These are phyloP conservation scores for Geotrichum histeridarum DNA, from an alignment of 1,139 yeast genomes.

Conservation along the genomic window DNA sequence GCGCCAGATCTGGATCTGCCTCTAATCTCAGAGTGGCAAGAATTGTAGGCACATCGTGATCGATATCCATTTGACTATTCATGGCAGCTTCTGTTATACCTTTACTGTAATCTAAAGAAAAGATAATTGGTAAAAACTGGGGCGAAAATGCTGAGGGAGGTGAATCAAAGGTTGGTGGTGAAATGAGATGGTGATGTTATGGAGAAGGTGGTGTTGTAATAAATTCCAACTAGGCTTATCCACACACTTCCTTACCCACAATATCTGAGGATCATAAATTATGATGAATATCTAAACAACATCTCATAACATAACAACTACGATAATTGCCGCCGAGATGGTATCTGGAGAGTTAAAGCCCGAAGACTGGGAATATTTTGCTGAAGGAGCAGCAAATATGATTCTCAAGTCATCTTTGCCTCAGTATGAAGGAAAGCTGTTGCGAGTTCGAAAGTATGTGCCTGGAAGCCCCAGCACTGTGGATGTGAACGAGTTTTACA, in stretches of 20 bases:
- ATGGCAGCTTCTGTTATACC: not conserved
- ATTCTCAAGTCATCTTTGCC: slow-evolving; percentile 20
- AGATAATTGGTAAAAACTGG: not conserved
- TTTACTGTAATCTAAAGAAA: not conserved
- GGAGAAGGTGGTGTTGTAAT: slow-evolving; percentile 1
- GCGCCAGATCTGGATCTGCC: slow-evolving; percentile 57
- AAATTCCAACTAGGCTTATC: not conserved
- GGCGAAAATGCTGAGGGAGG: not conserved
- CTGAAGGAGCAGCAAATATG: slow-evolving; percentile 32
- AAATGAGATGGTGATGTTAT: too few species aligned
- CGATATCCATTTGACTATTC: slow-evolving; percentile 32
- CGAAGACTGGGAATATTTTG: slow-evolving; percentile 25
- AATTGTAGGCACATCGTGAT: slow-evolving; percentile 49
- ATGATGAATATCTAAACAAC: not conserved
- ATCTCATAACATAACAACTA: not conserved
- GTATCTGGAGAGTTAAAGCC: slow-evolving; percentile 10
- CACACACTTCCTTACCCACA: not conserved
- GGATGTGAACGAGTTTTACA: slow-evolving; percentile 21
- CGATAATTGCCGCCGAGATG: not conserved
- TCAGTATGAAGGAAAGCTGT: slow-evolving; percentile 22
- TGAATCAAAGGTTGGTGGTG: too few species aligned
- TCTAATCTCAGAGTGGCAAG: slow-evolving; percentile 67
- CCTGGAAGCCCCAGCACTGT: slow-evolving; percentile 20
- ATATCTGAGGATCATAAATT: not conserved
- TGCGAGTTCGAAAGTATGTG: slow-evolving; percentile 28